phyloP scores from a whole-genome alignment of 345 rosid species.

The Ricinus communis region DNA sequence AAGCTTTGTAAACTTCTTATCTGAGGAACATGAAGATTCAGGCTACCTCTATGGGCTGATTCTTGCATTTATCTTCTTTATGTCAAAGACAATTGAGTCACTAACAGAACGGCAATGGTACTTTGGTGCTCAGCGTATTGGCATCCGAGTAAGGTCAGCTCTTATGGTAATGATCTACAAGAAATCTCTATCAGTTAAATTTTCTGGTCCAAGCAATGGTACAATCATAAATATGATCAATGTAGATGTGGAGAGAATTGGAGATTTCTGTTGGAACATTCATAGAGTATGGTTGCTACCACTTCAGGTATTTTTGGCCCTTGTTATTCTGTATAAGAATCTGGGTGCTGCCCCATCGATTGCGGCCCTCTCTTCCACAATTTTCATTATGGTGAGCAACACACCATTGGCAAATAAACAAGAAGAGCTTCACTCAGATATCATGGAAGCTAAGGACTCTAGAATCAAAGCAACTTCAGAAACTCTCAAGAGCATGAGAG shows the following conservation, averaged over 20 bases:
- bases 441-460: constrained; percentile 54
- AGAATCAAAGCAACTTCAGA: constrained; percentile 54
- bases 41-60: constrained; percentile 43
- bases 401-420: constrained; percentile 63
- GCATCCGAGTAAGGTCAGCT: constrained; percentile 54
- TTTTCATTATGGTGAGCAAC: constrained; percentile 62
- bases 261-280: constrained; percentile 60
- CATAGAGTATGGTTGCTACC: constrained; percentile 75
- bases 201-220: constrained; percentile 44
- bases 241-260: constrained; percentile 65
- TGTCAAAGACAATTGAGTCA: constrained; percentile 62
- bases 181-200: constrained; percentile 50
- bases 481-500: constrained; percentile 58
- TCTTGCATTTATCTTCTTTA: constrained; percentile 55
- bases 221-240: constrained; percentile 55
- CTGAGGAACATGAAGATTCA: constrained; percentile 33
- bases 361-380: constrained; percentile 53
- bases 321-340: constrained; percentile 46
- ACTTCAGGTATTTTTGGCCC: constrained; percentile 57
- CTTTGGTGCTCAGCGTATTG: constrained; percentile 65
- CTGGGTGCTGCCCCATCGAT: constrained; percentile 57
- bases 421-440: constrained; percentile 48
- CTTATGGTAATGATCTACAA: constrained; percentile 51
- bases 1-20: constrained; percentile 59
- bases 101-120: constrained; percentile 66